Conservation (phyloP, 2,329 filamentous ascomycete genomes). For the Coniochaeta sp. region DNA sequence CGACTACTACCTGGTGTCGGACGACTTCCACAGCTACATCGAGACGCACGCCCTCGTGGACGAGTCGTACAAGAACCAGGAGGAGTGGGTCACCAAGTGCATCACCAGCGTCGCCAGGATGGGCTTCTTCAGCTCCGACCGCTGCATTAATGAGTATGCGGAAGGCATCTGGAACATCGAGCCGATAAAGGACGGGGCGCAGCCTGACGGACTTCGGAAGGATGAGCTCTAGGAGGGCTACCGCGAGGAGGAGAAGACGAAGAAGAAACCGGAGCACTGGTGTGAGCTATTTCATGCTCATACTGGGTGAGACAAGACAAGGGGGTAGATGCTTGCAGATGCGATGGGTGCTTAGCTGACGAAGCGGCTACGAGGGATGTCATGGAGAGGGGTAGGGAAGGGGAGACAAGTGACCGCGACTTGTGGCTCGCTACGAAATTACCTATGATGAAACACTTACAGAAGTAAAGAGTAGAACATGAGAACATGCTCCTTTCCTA, state of each 20-base stretch:
- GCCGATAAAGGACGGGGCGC: constrained; percentile 42
- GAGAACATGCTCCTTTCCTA: neutral
- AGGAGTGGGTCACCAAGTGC: constrained; percentile 85
- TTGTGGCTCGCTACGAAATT: neutral
- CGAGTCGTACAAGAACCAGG: constrained; percentile 83
- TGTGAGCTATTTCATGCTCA: neutral
- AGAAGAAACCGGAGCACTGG: neutral
- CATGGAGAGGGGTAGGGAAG: neutral
- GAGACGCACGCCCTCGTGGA: constrained; percentile 88
- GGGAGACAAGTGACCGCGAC: neutral
- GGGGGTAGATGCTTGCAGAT: neutral
- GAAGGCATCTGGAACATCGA: constrained; percentile 97
- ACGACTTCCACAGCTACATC: constrained; percentile 94
- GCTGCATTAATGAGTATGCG: constrained; percentile 95
- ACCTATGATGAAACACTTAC: neutral
- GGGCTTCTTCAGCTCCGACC: constrained; percentile 95
- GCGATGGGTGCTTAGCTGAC: neutral
- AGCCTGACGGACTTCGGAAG: constrained; percentile 5
- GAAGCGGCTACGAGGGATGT: neutral
- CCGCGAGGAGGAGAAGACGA: neutral
- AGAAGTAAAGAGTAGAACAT: neutral
- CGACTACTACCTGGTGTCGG: constrained; percentile 95
- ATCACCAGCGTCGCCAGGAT: constrained; percentile 86
- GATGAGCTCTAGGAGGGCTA: neutral
- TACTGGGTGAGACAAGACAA: neutral